phyloP scores from a whole-genome alignment of 1,284 basidiomycete species.

The Inonotus hispidus region DNA sequence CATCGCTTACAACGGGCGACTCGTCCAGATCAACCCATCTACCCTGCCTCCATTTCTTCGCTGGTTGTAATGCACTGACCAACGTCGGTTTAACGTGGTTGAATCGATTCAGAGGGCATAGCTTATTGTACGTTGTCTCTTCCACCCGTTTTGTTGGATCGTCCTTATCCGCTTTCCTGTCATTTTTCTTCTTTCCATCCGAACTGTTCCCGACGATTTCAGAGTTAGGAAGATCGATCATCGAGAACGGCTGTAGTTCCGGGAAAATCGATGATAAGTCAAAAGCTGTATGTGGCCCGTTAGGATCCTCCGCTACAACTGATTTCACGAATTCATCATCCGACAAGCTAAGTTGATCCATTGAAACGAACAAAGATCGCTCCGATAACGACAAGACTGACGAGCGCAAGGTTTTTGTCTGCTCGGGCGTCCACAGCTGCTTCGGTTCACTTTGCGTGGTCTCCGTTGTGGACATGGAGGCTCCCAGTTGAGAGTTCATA shows the following conservation, averaged over 20 bases:
- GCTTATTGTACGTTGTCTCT: conserved; percentile 60
- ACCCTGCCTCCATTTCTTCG: conserved; percentile 57
- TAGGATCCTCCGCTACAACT: conserved; percentile 22
- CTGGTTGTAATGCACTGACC: conserved; percentile 61
- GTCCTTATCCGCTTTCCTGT: conserved; percentile 56
- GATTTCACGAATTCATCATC: conserved; percentile 23
- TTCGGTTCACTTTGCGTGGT: neutral
- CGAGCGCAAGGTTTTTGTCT: conserved; percentile 7
- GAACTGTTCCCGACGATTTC: conserved; percentile 22
- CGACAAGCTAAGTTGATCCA: conserved; percentile 41
- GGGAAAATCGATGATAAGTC: conserved; percentile 59
- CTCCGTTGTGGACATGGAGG: conserved; percentile 30
- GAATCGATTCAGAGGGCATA: conserved; percentile 59
- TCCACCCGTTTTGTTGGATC: conserved; percentile 66
- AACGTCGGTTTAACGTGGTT: conserved; percentile 66
- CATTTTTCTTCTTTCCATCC: conserved; percentile 46
- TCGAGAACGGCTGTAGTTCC: conserved; percentile 49
- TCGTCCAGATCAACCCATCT: conserved; percentile 60
- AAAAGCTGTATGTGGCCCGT: conserved; percentile 33
- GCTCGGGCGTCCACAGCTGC: conserved; percentile 2
- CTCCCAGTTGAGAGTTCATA: conserved; percentile 37
- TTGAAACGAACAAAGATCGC: conserved; percentile 54
- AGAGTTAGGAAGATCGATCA: conserved; percentile 43
- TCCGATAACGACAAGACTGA: conserved; percentile 21
- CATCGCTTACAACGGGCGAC: conserved; percentile 42